Evolutionary conservation across 2,329 filamentous ascomycete genomes (phyloP).

Genomic region (Pyricularia grisea): DNA sequence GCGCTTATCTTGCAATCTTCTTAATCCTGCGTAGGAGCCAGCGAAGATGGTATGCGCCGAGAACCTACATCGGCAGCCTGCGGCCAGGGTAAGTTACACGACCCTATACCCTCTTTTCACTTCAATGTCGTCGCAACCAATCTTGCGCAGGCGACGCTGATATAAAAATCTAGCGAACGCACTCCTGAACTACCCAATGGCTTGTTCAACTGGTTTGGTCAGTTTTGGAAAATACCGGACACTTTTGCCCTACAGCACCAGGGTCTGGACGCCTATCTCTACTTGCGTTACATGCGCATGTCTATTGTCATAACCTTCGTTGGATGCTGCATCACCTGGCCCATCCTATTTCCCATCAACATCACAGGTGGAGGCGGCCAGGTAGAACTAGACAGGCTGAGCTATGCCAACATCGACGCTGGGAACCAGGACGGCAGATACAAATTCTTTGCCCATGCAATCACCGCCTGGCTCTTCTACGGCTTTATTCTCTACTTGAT

Average conservation of each 20-base stretch:
- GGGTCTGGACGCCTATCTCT: conserved; percentile 85
- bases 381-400: conserved; percentile 64
- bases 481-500: conserved; percentile 84
- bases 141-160: neutral
- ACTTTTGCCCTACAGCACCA: conserved; percentile 80
- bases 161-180: conserved; percentile 33
- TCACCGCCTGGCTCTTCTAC: conserved; percentile 74
- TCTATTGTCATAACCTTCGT: conserved; percentile 69
- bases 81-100: conserved; percentile 23
- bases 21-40: conserved; percentile 33
- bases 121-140: neutral
- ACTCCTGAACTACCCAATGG: conserved; percentile 50
- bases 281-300: conserved; percentile 79
- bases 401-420: conserved; percentile 65
- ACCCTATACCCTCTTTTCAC: neutral
- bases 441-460: conserved; percentile 73
- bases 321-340: conserved; percentile 78
- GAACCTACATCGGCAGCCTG: conserved; percentile 38
- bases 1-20: conserved; percentile 32
- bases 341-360: conserved; percentile 78
- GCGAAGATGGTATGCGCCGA: conserved; percentile 37
- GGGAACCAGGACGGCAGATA: conserved; percentile 39
- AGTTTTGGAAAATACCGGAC: conserved; percentile 62
- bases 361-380: conserved; percentile 63
- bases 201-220: conserved; percentile 56